Base-by-base conservation (phyloP, 805 yeast species). In the Clavispora asparagi region DNA sequence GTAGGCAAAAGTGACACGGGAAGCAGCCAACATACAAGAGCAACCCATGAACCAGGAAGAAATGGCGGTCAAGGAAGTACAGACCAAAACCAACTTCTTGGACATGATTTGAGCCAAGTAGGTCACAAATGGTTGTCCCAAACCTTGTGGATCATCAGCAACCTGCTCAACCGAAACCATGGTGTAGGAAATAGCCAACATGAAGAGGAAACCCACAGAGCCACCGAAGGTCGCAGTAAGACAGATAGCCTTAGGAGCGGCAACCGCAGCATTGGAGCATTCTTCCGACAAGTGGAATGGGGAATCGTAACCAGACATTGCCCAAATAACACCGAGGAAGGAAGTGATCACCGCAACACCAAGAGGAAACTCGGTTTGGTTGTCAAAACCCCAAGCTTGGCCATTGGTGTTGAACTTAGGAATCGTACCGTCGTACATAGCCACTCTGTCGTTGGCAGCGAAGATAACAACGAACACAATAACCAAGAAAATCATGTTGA, bases 281-380 rank as follows among this genome's bases (percentile, higher is more conserved):
- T 84, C 90, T 64, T 83, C 91, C n/a, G 86, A 74, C 49, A 84
- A 67, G 57, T 85, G 89, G 68, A 83, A 84, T 0, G 89, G 86
- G 19, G 86, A 79, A 59, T 84, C 89, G 58, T 81, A 85, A 23
- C 88, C 89, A 39, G 84, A 76, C 87, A 84, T 82, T 33, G 84
- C 79, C 85, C 85, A 81, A 47, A 79, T 77, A 32, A 76, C 82
- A n/a, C 84, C 81, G 57, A 79, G 60, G 62, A 80, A 80, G 6
- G 80, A 69, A 72, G 79, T 70, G 46, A 82, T 61, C 56, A 79
- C 68, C 26, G 83, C 74, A 42, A 81, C 68, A 45, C 87, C 87
- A 42, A 71, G 70, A n/a, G 85, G 83, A 72, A 77, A 82, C 16
- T 79, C 85, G 9, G 87, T 79, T 50, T 71, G 75, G 61, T 82